Percentiles rank a stretch among this genome's conserved stretches.
These are phyloP conservation scores for Rossbeevera mucosa DNA, from an alignment of 768 basidiomycete species.

Conservation along the genomic window DNA sequence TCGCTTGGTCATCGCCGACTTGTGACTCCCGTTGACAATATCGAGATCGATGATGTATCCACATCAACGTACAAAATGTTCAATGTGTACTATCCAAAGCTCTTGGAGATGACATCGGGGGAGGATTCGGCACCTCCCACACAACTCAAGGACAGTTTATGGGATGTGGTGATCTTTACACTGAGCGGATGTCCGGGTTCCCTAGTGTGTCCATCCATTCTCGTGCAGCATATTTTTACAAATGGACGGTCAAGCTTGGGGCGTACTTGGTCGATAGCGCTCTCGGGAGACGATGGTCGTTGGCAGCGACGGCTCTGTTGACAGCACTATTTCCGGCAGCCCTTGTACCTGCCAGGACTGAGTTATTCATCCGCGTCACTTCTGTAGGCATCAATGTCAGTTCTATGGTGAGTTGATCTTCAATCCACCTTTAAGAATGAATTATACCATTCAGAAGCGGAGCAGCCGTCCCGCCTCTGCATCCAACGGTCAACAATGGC, in stretches of 20 bases:
- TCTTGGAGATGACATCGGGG: conserved; percentile 54
- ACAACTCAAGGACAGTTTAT: conserved; percentile 58
- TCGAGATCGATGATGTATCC: background rate
- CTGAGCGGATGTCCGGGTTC: conserved; percentile 82
- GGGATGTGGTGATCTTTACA: conserved; percentile 86
- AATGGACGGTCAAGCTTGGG: conserved; percentile 53
- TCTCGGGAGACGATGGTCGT: conserved; percentile 65
- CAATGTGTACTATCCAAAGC: conserved; percentile 85
- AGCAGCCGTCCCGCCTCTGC: conserved; percentile 84
- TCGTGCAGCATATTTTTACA: background rate
- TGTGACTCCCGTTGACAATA: conserved; percentile 21
- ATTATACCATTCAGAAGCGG: conserved; percentile 66
- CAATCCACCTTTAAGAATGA: background rate
- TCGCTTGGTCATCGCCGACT: conserved; percentile 24
- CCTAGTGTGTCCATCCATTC: conserved; percentile 45
- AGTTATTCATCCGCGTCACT: conserved; percentile 57
- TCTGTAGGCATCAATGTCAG: conserved; percentile 76
- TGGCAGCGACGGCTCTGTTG: conserved; percentile 69
- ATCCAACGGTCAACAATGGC: conserved; percentile 40
- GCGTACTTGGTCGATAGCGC: conserved; percentile 72
- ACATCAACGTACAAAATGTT: conserved; percentile 79
- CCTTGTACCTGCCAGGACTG: conserved; percentile 57
- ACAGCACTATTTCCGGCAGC: conserved; percentile 71
- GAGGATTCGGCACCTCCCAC: conserved; percentile 30
- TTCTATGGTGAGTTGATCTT: conserved; percentile 42